Evolutionary conservation across 2,329 filamentous ascomycete genomes (phyloP), one percentile per base, ranked within the genome.

Genomic region (Calonectria leucothoes): DNA sequence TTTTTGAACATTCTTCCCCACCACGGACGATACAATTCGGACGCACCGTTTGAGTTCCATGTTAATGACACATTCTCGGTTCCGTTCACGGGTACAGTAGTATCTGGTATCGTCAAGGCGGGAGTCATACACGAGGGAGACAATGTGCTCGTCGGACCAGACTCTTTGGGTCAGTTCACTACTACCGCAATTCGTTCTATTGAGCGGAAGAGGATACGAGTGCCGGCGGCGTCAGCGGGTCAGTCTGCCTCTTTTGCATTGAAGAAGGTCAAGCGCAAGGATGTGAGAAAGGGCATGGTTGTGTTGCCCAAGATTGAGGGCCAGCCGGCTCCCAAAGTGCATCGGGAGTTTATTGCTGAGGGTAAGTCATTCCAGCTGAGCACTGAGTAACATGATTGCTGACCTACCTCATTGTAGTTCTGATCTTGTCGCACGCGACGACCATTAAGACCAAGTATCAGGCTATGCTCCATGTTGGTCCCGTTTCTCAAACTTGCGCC

Each of bases 11-110:
- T 98, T 74, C 89, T 99, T 4, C 97, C 97, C 1, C 96, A 98
- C 78, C 95, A 98, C 79, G 96, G 96, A 64, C 94, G 96, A 74
- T 98, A 98, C 83, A 94, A 98, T 82, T 89, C 93, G 23, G 93
- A 95, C 59, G 95, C 94, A 0, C 93, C 96, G 0, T 97, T 98
- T 77, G 97, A 98, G 82, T 98, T 98, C 79, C 93, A 98, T 73
- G 91, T 99, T 76, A 99, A 98, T 82, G 97, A 99, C 83, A 98
- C 95, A 0, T 99, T 98, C 88, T 98, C 96, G 0, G 97, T 99
- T 6, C 97, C 97, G 2, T 98, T 98, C 83, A 95, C 98, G 0
- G 97, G 97, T 15, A 99, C 97, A 0, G 97, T 99, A 0, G 96
- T 99, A 1, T 97, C 95, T 42, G 97, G 97, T 0, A 96, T 99